Base-by-base conservation (phyloP, 2,329 filamentous ascomycete genomes). In the Sclerotiophoma versabilis region DNA sequence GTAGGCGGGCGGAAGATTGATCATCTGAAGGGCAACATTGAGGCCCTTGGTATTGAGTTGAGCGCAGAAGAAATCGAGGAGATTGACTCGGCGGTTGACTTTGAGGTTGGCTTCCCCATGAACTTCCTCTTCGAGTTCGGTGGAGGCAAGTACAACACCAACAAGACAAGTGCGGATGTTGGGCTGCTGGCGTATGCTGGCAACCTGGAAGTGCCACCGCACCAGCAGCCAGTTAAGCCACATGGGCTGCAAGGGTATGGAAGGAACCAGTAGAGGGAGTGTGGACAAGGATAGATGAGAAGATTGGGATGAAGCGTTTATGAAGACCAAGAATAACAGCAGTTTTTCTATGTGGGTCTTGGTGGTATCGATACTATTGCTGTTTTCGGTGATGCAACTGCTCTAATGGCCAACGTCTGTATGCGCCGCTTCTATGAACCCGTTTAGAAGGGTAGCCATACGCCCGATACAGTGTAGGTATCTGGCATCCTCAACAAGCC, bases 1-100 rank as follows among this genome's bases (percentile, higher is more conserved):
- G 80, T 92, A 8, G 89, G 90, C 6, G 87, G 88, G 0, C 81
- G 89, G n/a, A 92, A 87, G 64, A 72, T 90, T 8, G 85, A 88
- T 36, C 89, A 92, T 69, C 75, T 93, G 43, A 84, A 86, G 83
- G 83, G 78, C 14, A 87, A 86, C 63, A 84, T 88, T 53, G 76
- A 82, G 63, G 84, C 83, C 0, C 63, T 88, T 49, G 76, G 67
- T 4, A 66, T 87, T 27, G 61, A 69, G 20, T 71, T 87, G 43
- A 79, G 78, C 0, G 73, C 80, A 0, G 78, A 83, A 7, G 82
- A 88, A 47, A 75, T 87, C 8, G 69, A 75, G 23, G 78, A 81
- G 56, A 82, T 88, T 52, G 84, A 88, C 57, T 69, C 66, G 2
- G 79, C 81, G 11, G 49, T 51, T 3, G 66, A 76, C 5, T 88